Base-by-base conservation (phyloP, 2,329 filamentous ascomycete genomes). In the Trichoderma citrinoviride region DNA sequence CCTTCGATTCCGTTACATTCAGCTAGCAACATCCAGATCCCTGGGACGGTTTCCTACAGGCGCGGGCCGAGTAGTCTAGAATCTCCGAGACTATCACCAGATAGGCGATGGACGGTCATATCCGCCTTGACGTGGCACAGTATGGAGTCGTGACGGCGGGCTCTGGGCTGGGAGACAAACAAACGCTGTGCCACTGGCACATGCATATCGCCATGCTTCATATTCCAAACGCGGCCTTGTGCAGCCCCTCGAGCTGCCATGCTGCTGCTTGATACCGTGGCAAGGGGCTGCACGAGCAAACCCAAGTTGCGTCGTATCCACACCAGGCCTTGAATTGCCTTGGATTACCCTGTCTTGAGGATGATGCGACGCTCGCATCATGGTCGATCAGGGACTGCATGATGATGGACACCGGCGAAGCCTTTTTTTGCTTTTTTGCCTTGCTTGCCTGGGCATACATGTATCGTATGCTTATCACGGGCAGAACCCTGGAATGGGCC, bases 51-150 rank as follows among this genome's bases (percentile, higher is more conserved):
- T 46, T 10, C 46, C 50, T 62, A 46, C 41, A 44, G 49, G 60
- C 23, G 49, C 60, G 60, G 60, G 49, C 60, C 60, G 60, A 62
- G 60, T 54, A n/a, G n/a, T n/a, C n/a, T n/a, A 46, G 60, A 62
- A 62, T 62, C 60, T 62, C 60, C 60, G 60, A 62, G 60, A 44
- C 60, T 62, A 54, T 33, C 40, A 62, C 60, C 21, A 62, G 60
- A 62, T 62, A 62, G 60, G 60, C 60, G 60, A 62, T 54, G 12
- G 49, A 54, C 60, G 60, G 60, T 54, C 60, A 62, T 54, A 46
- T 62, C 60, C 60, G 49, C 17, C 57, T 10, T 10, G 33, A 25
- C 40, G 47, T 54, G 44, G 21, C 60, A 62, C 60, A 46, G 47
- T 23, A 53, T 29, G 46, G 58, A 60, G 56, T 60, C 29, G 56